phyloP scores from a whole-genome alignment of 208 protist genomes.

The Leishmania martiniquensis region DNA sequence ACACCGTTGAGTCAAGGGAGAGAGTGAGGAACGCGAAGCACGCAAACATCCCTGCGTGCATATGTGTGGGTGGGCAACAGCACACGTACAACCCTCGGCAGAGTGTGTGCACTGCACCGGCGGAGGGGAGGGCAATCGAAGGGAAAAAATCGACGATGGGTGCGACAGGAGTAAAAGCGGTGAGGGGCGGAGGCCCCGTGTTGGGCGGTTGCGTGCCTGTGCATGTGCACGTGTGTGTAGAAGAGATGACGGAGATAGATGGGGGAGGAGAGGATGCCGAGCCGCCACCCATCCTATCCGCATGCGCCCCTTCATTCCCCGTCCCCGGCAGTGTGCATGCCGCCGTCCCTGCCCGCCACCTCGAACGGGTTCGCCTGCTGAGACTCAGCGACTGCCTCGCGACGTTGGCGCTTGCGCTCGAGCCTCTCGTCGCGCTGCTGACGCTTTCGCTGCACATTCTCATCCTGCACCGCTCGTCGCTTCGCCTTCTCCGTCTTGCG shows the following conservation, averaged over 20 bases:
- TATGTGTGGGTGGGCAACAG: not conserved
- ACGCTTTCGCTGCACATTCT: constrained; percentile 79
- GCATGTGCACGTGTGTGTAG: too few relatives aligned
- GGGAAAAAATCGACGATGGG: not conserved
- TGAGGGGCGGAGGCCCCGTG: not conserved
- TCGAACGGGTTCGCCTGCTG: constrained; percentile 82
- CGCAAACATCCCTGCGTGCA: not conserved
- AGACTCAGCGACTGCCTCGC: constrained; percentile 56
- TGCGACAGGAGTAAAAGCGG: not conserved
- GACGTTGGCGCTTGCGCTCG: constrained; percentile 66
- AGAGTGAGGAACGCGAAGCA: not conserved
- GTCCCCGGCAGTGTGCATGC: constrained; percentile 58
- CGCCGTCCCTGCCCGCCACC: constrained; percentile 49
- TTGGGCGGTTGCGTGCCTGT: too few relatives aligned
- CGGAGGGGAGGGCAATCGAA: not conserved
- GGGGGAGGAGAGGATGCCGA: not conserved
- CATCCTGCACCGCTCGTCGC: constrained; percentile 78
- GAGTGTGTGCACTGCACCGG: not conserved
- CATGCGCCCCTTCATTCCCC: constrained; percentile 23
- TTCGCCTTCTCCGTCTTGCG: constrained; percentile 71
- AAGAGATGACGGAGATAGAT: not conserved
- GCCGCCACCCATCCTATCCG: not conserved
- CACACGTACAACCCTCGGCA: not conserved
- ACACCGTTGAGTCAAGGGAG: not conserved
- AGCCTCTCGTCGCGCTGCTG: constrained; percentile 54